Conservation (phyloP, 148 eudicot species). For the Rhododendron simsii region DNA sequence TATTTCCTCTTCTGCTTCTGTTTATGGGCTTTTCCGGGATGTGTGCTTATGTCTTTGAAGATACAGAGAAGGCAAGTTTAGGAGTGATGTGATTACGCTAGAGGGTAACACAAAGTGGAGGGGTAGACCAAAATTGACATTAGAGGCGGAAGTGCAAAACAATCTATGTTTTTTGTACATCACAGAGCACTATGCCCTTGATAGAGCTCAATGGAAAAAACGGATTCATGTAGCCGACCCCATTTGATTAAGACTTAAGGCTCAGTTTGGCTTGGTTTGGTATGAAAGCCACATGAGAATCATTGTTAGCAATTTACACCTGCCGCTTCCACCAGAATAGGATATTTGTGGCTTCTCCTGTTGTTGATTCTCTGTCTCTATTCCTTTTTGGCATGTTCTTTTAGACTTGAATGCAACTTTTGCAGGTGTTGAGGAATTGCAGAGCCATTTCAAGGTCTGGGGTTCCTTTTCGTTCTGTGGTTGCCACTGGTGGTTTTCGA, state of each 20-base stretch:
- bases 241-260: neutral
- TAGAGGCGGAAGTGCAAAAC: neutral
- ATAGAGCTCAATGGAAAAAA: neutral
- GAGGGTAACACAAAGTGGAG: neutral
- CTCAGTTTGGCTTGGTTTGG: neutral
- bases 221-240: neutral
- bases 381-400: neutral
- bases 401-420: constrained; percentile 8
- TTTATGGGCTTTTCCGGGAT: neutral
- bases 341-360: neutral
- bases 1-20: neutral
- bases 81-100: neutral
- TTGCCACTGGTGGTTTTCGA: constrained; percentile 92
- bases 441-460: constrained; percentile 79
- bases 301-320: neutral
- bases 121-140: neutral
- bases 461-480: constrained; percentile 91
- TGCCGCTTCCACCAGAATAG: neutral
- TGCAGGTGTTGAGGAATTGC: constrained; percentile 78
- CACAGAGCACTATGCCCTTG: neutral
- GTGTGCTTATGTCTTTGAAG: neutral
- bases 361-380: neutral
- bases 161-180: neutral
- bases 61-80: neutral
- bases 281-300: neutral